Evolutionary conservation across 129 eudicot species (phyloP), one percentile per base, ranked within the genome.

Genomic region (Mikania micrantha): DNA sequence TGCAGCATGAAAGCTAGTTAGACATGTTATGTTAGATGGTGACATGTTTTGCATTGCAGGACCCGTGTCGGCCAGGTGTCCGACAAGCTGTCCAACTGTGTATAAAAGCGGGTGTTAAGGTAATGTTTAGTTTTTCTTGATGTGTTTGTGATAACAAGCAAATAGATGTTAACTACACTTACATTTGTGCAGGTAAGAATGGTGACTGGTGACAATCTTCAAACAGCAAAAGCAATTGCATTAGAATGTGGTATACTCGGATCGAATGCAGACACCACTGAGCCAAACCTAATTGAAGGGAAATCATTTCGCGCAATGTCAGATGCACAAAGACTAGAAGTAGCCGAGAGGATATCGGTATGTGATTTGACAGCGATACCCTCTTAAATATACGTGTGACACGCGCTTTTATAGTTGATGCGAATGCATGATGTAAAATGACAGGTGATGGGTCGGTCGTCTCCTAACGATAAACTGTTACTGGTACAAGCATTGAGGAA

Each of bases 161-260:
- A 71, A 11, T 57, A 12, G 69, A 38, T 38, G 16, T 31, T 52
- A 36, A 17, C 13, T 64, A 11, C 22, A 49, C 24, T 31, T 44
- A 1, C 21, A 67, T 35, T 15, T 45, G 21, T 70, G 28, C 52
- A 92, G 98, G 98, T 92, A 2, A 85, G 98, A 41, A 92, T 92
- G 98, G 98, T 88, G 60, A 92, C 98, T 29, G 98, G 98, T 45
- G 98, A 92, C 77, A 92, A 92, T 77, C 78, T 86, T 50, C 95
- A 84, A 71, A 92, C 98, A 4, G 98, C 98, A 20, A 86, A 17
- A 77, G 98, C 98, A 48, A 92, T 92, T 42, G 98, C 98, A 62
- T 60, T 86, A 34, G 98, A 92, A 78, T 88, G 98, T 60, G 98
- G 98, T 19, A 92, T 92, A 65, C 82, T 92, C 8, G 75, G 29